phyloP scores from a whole-genome alignment of 768 basidiomycete species.

The Lactifluus hygrophoroides region DNA sequence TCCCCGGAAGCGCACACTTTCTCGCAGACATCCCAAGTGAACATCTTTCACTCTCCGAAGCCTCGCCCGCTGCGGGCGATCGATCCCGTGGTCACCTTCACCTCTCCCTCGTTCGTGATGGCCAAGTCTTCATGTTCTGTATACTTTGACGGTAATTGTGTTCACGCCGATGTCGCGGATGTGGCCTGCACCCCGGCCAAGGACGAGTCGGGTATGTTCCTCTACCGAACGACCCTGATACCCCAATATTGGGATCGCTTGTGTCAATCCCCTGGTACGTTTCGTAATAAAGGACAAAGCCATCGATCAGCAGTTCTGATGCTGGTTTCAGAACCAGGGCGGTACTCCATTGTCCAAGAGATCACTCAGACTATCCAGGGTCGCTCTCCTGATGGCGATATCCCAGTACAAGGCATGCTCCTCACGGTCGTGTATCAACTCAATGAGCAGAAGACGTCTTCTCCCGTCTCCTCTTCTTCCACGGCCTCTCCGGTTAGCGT shows the following conservation, averaged over 20 bases:
- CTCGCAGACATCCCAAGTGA: constrained; percentile 14
- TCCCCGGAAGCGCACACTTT: constrained; percentile 14
- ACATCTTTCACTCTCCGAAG: constrained; percentile 24
- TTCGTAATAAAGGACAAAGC: not conserved
- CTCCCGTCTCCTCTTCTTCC: constrained; percentile 12
- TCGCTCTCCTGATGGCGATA: constrained; percentile 9
- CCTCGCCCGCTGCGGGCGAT: constrained; percentile 50
- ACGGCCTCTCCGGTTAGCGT: constrained; percentile 17
- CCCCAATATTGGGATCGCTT: constrained; percentile 61
- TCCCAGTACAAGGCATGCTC: constrained; percentile 15
- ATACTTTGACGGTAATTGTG: constrained; percentile 37
- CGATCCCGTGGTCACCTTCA: constrained; percentile 60
- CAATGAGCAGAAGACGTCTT: constrained; percentile 16
- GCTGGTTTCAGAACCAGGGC: constrained; percentile 47
- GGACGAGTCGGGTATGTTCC: constrained; percentile 21
- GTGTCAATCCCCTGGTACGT: constrained; percentile 45
- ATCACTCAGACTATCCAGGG: constrained; percentile 30
- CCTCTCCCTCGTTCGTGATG: constrained; percentile 38
- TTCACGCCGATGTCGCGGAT: constrained; percentile 42
- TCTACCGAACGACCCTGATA: constrained; percentile 55
- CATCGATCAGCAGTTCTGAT: constrained; percentile 4
- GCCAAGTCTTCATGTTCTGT: constrained; percentile 53
- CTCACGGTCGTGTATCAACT: constrained; percentile 26
- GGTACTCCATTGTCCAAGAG: constrained; percentile 59
- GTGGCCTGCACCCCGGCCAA: constrained; percentile 15